Base-by-base conservation (phyloP, 768 basidiomycete genomes). In the Coprinellus aureogranulatus region DNA sequence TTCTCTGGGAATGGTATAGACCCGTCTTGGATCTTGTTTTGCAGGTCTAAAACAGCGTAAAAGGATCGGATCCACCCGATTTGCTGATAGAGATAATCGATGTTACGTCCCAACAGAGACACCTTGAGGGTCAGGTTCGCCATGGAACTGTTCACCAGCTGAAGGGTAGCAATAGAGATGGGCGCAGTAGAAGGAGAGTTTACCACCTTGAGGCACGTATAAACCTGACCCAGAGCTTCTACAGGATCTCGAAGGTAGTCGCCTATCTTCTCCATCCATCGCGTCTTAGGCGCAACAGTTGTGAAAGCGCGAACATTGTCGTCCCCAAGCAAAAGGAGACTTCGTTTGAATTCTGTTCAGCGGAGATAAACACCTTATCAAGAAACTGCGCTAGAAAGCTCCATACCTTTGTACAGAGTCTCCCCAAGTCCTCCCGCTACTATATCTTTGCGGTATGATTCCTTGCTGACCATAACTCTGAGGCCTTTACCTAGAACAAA, bases 391-490 rank as follows among this genome's bases (percentile, higher is more conserved):
- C 9, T 12, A 27, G 44, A 28, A 16, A 20, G 23, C 11, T 42
- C 67, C 81, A 61, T 66, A 89, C 89, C 73, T 34, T 72, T 61
- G 16, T 80, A 75, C 44, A 89, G 67, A 64, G 82, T 82, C 28
- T 75, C 75, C 62, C 75, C 72, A 54, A 92, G 74, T 37, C 83
- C 83, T 9, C 85, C 82, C 1, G 89, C 87, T 4, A 90, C 85
- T 28, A 91, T 73, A 67, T 92, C 90, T 62, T 91, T 84, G 22
- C 89, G 81, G 63, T 90, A 87, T 22, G 65, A 58, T n/a, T 74
- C 67, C 50, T 83, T 70, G 61, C 71, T 75, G 3, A 88, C 81
- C 16, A 83, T 68, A 50, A 75, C 75, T 54, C 88, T 85, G 64
- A 89, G 70, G 18, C 90, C 90, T 65, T 87, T 77, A 69, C 83